Evolutionary conservation across 1,284 basidiomycete genomes (phyloP).

Genomic region (Afroboletus lepidellus): DNA sequence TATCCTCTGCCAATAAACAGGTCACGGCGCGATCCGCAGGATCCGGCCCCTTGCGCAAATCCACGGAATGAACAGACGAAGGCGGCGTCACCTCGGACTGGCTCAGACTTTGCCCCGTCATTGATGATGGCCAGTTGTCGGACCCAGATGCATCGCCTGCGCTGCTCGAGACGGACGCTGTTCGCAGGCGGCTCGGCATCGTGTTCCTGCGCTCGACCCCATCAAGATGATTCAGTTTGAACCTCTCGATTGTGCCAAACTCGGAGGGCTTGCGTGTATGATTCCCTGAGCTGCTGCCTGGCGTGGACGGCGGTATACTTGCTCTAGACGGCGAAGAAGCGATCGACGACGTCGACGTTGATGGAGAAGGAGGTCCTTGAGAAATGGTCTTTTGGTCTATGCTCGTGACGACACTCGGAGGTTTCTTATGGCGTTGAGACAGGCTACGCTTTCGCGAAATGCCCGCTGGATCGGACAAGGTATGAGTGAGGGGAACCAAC

Average conservation of each 20-base stretch:
- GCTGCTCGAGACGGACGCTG: slow-evolving; percentile 78
- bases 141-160: slow-evolving; percentile 73
- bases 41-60: slow-evolving; percentile 68
- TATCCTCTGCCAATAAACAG: slow-evolving; percentile 94
- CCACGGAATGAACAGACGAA: slow-evolving; percentile 77
- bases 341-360: slow-evolving; percentile 90
- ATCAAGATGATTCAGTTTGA: slow-evolving; percentile 79
- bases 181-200: slow-evolving; percentile 84
- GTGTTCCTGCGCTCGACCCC: slow-evolving; percentile 77
- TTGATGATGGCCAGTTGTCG: slow-evolving; percentile 71
- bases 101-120: slow-evolving; percentile 47
- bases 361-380: slow-evolving; percentile 82
- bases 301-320: slow-evolving; percentile 67
- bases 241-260: slow-evolving; percentile 79
- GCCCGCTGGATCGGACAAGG: slow-evolving; percentile 62
- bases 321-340: slow-evolving; percentile 87
- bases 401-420: slow-evolving; percentile 70
- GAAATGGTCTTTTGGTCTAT: slow-evolving; percentile 57
- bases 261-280: slow-evolving; percentile 85
- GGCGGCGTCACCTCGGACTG: slow-evolving; percentile 65
- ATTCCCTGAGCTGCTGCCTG: slow-evolving; percentile 50
- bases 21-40: slow-evolving; percentile 79
- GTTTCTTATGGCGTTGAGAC: slow-evolving; percentile 73
- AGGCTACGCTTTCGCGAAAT: slow-evolving; percentile 66
- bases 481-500: slow-evolving; percentile 67